phyloP scores from a whole-genome alignment of 306 rosid species.

The Purshia tridentata region DNA sequence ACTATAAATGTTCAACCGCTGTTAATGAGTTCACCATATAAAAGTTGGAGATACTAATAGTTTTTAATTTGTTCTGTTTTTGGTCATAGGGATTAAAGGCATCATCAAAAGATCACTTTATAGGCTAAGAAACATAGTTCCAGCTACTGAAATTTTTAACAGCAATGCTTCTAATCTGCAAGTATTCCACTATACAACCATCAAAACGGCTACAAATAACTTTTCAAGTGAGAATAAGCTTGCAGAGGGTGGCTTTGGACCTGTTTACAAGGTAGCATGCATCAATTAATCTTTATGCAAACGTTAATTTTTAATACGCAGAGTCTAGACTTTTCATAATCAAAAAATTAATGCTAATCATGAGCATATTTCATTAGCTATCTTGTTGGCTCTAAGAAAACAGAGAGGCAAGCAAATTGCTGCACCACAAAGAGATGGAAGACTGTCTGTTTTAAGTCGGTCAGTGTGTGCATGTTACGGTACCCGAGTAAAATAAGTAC shows the following conservation, averaged over 20 bases:
- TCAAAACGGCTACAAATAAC: constrained; percentile 49
- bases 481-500: too few relatives aligned
- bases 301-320: background rate
- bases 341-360: too few relatives aligned
- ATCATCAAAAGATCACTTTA: background rate
- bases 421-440: too few relatives aligned
- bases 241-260: constrained; percentile 57
- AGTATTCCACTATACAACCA: constrained; percentile 36
- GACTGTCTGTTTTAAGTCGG: too few relatives aligned
- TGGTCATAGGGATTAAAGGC: background rate
- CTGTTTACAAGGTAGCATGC: constrained; percentile 47
- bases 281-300: background rate
- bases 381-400: too few relatives aligned
- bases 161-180: constrained; percentile 30
- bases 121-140: background rate
- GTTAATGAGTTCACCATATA: background rate
- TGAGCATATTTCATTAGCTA: too few relatives aligned
- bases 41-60: too few relatives aligned
- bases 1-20: background rate
- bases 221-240: constrained; percentile 45
- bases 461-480: too few relatives aligned
- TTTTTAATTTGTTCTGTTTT: background rate
- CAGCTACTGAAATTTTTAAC: constrained; percentile 7
- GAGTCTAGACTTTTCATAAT: background rate
- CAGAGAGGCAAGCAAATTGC: too few relatives aligned